Percentiles rank a stretch among this genome's conserved stretches.
These are phyloP conservation scores for Colletotrichum incanum DNA, from an alignment of 2,329 filamentous ascomycete species.

Conservation along the genomic window DNA sequence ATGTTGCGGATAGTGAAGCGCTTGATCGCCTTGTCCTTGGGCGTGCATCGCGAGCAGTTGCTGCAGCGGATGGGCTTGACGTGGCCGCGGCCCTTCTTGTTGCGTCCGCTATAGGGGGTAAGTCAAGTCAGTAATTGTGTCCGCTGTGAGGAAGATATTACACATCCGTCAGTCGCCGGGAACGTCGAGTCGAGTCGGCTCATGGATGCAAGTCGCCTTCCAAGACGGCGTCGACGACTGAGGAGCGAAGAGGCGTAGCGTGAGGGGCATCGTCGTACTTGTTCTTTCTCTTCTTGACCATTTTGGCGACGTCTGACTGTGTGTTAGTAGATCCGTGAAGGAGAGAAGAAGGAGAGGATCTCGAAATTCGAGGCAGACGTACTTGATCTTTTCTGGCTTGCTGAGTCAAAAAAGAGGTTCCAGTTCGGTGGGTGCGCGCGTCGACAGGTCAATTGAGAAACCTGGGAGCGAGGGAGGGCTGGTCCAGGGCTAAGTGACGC, in stretches of 20 bases:
- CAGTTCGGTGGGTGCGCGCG: conserved; percentile 19
- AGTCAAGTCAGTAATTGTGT: conserved; percentile 45
- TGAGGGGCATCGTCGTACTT: conserved; percentile 64
- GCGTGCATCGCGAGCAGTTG: conserved; percentile 86
- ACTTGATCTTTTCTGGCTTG: conserved; percentile 44
- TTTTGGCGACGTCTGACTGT: conserved; percentile 70
- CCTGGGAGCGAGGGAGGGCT: conserved; percentile 18
- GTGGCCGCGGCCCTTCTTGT: conserved; percentile 99
- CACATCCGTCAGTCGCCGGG: conserved; percentile 14
- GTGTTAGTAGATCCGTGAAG: conserved; percentile 48
- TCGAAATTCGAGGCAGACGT: conserved; percentile 34
- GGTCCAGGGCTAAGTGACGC: conserved; percentile 17
- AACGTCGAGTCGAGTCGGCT: not conserved
- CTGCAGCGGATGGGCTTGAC: conserved; percentile 95
- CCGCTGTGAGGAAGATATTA: not conserved
- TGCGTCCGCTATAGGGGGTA: conserved; percentile 81
- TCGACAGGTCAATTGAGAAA: not conserved
- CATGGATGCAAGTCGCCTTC: not conserved
- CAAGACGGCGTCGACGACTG: conserved; percentile 11
- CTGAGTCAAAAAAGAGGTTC: conserved; percentile 40
- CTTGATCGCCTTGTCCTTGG: conserved; percentile 99
- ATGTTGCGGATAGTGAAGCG: conserved; percentile 99
- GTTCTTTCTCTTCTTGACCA: conserved; percentile 82
- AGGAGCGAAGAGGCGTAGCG: not conserved
- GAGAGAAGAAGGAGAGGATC: conserved; percentile 34